Conservation (phyloP, 2,329 filamentous ascomycete species). For the Coniochaeta sp. region DNA sequence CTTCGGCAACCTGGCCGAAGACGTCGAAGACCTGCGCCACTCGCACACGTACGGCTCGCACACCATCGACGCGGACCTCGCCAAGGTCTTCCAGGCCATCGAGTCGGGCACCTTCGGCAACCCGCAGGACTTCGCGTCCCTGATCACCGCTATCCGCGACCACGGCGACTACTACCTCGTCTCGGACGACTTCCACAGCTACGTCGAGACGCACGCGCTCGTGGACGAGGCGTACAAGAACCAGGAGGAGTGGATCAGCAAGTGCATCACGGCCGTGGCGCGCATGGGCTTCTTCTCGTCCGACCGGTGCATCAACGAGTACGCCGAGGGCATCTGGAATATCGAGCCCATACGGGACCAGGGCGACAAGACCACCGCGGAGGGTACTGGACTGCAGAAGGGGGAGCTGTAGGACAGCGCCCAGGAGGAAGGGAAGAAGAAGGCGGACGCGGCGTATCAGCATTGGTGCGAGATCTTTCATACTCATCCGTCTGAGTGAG, state of each 20-base stretch:
- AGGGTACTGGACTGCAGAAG: constrained; percentile 6
- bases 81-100: constrained; percentile 79
- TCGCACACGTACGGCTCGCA: constrained; percentile 78
- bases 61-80: constrained; percentile 67
- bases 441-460: neutral
- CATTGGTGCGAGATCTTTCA: neutral
- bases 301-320: constrained; percentile 93
- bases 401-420: neutral
- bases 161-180: constrained; percentile 98
- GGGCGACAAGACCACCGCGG: constrained; percentile 24
- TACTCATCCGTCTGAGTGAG: neutral
- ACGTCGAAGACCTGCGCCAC: constrained; percentile 93
- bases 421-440: neutral
- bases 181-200: constrained; percentile 94
- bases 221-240: constrained; percentile 91
- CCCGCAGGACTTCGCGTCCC: constrained; percentile 67
- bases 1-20: constrained; percentile 91
- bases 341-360: constrained; percentile 62
- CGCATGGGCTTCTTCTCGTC: constrained; percentile 98
- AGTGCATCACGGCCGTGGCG: constrained; percentile 80
- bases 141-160: constrained; percentile 78
- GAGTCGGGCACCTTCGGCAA: constrained; percentile 76
- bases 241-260: constrained; percentile 86
- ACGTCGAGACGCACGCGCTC: constrained; percentile 81
- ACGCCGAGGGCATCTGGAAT: constrained; percentile 97